Evolutionary conservation across 768 basidiomycete genomes (phyloP).

Genomic region (Tricholoma saponaceum): DNA sequence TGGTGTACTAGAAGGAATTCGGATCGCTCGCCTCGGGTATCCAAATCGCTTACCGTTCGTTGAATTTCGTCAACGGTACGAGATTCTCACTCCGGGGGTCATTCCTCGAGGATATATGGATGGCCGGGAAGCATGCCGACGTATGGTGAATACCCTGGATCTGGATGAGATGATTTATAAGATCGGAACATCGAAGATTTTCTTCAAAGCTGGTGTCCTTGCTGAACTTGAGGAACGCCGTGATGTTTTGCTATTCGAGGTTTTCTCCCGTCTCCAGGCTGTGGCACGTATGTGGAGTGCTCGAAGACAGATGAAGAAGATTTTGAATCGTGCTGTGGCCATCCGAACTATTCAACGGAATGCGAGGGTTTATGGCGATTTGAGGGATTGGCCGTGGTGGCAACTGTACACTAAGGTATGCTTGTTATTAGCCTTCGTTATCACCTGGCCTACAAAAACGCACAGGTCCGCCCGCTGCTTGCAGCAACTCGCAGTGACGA

Average conservation of each 20-base stretch:
- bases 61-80: constrained; percentile 96
- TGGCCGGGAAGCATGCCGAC: constrained; percentile 87
- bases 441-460: constrained; percentile 4
- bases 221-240: constrained; percentile 94
- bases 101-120: constrained; percentile 98
- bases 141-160: constrained; percentile 87
- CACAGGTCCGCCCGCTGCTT: constrained; percentile 85
- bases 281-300: constrained; percentile 82
- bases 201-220: constrained; percentile 97
- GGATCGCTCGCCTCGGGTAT: constrained; percentile 95
- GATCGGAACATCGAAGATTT: constrained; percentile 96
- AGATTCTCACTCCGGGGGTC: constrained; percentile 90
- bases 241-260: constrained; percentile 81
- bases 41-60: constrained; percentile 96
- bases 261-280: constrained; percentile 88
- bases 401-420: constrained; percentile 88
- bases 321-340: constrained; percentile 88
- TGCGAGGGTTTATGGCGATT: constrained; percentile 84
- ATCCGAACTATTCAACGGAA: constrained; percentile 93
- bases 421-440: background rate
- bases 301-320: constrained; percentile 88
- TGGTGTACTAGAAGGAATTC: constrained; percentile 97
- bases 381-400: constrained; percentile 99
- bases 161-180: constrained; percentile 82
- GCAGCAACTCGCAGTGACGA: constrained; percentile 92